A percentile compares a stretch with the other conserved stretches of the same genome.
Conservation (phyloP, 1,284 basidiomycete genomes). For the Ganoderma sp. region DNA sequence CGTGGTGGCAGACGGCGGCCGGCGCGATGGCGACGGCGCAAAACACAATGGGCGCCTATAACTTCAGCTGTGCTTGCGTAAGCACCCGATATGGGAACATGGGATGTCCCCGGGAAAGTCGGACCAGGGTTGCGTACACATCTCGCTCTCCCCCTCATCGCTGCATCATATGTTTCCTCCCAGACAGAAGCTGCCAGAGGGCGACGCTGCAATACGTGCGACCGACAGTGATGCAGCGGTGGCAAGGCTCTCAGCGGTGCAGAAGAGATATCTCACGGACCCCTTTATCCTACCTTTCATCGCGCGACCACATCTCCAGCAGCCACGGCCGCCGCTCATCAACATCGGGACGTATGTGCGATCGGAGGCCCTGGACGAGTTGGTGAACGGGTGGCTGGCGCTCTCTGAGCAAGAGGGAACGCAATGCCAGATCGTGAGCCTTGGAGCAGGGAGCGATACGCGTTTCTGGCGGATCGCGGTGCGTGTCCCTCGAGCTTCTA, state of each 20-base stretch:
- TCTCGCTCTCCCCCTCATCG: neutral
- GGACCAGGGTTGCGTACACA: neutral
- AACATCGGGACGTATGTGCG: constrained; percentile 95
- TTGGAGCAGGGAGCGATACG: constrained; percentile 94
- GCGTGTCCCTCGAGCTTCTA: constrained; percentile 42
- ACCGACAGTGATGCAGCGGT: constrained; percentile 79
- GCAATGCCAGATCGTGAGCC: constrained; percentile 81
- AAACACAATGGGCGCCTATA: neutral
- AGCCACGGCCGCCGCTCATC: constrained; percentile 83
- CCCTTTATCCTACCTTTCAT: constrained; percentile 71
- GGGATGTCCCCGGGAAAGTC: neutral
- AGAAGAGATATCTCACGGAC: constrained; percentile 78
- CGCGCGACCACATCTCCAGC: constrained; percentile 66
- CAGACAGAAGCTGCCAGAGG: constrained; percentile 35
- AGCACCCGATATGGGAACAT: neutral
- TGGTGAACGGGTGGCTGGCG: constrained; percentile 77
- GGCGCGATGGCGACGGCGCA: too few relatives aligned
- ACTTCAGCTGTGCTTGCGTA: neutral
- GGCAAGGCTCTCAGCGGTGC: constrained; percentile 81
- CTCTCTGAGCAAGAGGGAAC: constrained; percentile 46
- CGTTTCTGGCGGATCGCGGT: constrained; percentile 91
- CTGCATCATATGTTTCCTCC: constrained; percentile 25
- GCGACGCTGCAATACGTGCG: constrained; percentile 68
- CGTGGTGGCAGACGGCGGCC: neutral
- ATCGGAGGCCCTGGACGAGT: constrained; percentile 78